phyloP scores from a whole-genome alignment of 1,139 yeast species.

The Petasospora fabianii region DNA sequence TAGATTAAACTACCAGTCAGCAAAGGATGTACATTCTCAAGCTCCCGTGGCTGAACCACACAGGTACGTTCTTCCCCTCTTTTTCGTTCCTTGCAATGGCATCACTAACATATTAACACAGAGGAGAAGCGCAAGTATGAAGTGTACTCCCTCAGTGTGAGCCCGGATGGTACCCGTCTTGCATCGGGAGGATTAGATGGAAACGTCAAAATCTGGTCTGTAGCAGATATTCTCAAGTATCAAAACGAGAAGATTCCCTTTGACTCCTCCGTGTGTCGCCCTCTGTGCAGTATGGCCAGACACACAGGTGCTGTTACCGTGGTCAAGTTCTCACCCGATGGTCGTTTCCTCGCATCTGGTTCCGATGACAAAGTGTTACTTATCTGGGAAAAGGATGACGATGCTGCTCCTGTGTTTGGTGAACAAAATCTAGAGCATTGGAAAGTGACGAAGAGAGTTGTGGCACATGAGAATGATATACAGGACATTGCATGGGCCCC shows the following conservation, averaged over 20 bases:
- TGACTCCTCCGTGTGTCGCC: constrained; percentile 43
- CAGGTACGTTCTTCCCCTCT: constrained; percentile 36
- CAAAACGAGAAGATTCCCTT: constrained; percentile 19
- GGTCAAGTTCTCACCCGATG: constrained; percentile 88
- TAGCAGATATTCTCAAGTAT: constrained; percentile 47
- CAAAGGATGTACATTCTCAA: constrained; percentile 75
- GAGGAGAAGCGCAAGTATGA: constrained; percentile 83
- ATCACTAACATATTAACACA: constrained; percentile 3
- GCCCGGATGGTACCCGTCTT: constrained; percentile 75
- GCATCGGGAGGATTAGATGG: constrained; percentile 98
- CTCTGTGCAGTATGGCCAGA: constrained; percentile 76
- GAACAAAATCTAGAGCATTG: constrained; percentile 79
- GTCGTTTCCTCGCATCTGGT: constrained; percentile 87
- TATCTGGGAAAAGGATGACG: constrained; percentile 90
- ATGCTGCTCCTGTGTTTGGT: constrained; percentile 47
- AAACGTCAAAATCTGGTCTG: constrained; percentile 86
- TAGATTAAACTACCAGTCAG: no score
- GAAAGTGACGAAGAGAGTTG: constrained; percentile 87
- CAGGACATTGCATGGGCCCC: constrained; percentile 99
- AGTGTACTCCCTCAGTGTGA: constrained; percentile 78
- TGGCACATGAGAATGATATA: constrained; percentile 95
- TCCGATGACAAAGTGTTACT: constrained; percentile 90
- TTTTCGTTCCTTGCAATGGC: neutral
- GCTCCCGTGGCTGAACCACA: constrained; percentile 81
- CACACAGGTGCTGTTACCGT: constrained; percentile 94